Conservation (phyloP, 1,284 basidiomycete genomes). For the Rhizopogon parksii region DNA sequence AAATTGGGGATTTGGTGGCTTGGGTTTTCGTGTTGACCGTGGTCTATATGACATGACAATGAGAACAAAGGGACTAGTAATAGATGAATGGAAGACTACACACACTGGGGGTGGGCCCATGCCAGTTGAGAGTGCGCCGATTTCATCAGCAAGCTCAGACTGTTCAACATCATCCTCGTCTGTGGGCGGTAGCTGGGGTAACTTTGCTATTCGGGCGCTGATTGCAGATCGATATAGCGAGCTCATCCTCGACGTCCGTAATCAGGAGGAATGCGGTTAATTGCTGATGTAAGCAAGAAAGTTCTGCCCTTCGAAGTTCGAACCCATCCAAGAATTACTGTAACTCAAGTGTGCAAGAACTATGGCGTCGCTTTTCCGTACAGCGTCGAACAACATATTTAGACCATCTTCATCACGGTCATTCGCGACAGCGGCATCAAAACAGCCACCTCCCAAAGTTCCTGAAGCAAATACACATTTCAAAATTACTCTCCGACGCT, state of each 20-base stretch:
- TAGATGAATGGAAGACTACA: constrained; percentile 23
- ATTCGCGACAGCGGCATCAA: constrained; percentile 7
- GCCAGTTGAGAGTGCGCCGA: constrained; percentile 52
- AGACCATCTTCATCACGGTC: constrained; percentile 9
- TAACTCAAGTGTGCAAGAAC: not conserved
- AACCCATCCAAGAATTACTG: too few species aligned
- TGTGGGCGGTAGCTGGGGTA: constrained; percentile 45
- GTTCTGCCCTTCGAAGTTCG: too few species aligned
- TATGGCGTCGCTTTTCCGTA: constrained; percentile 15
- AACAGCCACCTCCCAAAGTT: not conserved
- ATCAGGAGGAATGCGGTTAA: not conserved
- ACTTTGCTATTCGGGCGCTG: constrained; percentile 57
- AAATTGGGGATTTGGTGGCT: constrained; percentile 50
- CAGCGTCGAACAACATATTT: constrained; percentile 1
- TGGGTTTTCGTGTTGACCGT: constrained; percentile 15
- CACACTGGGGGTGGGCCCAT: constrained; percentile 57
- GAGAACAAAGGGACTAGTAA: not conserved
- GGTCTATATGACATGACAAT: constrained; percentile 3
- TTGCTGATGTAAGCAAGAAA: too few species aligned
- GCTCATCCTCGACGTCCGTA: constrained; percentile 42
- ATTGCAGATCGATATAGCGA: constrained; percentile 64
- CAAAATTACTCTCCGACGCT: constrained; percentile 79
- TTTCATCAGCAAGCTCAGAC: constrained; percentile 52
- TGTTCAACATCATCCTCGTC: constrained; percentile 45
- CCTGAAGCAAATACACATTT: constrained; percentile 56